A percentile compares a stretch with the other conserved stretches of the same genome.
phyloP scores from a whole-genome alignment of 2,329 filamentous ascomycete species.

The Hymenoscyphus albidus region DNA sequence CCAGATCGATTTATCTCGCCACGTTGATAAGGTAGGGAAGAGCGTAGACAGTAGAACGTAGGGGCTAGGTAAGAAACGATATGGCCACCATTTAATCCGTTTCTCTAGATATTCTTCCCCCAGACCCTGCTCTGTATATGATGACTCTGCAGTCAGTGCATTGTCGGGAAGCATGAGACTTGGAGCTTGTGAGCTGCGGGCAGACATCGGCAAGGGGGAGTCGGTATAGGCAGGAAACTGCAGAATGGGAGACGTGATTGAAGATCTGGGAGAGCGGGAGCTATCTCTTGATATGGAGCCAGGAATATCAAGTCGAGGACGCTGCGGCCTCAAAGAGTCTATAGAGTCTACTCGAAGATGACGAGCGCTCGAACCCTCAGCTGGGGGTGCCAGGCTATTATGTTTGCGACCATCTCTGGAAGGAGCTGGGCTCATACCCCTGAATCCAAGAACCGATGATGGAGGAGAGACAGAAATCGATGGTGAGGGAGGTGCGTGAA shows the following conservation, averaged over 20 bases:
- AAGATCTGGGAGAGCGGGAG: conserved; percentile 20
- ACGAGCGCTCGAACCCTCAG: conserved; percentile 35
- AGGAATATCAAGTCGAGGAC: conserved; percentile 31
- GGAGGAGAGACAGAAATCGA: conserved; percentile 32
- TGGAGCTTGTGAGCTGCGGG: conserved; percentile 27
- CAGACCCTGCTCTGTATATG: conserved; percentile 22
- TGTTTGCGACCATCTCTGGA: conserved; percentile 30
- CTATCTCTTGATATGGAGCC: conserved; percentile 29
- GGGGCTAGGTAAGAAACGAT: conserved; percentile 67
- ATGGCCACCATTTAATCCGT: conserved; percentile 76
- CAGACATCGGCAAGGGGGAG: conserved; percentile 32
- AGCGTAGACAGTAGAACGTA: conserved; percentile 67
- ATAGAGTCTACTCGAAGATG: conserved; percentile 31
- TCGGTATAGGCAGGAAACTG: conserved; percentile 35
- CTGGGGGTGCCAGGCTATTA: conserved; percentile 42
- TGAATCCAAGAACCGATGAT: conserved; percentile 24
- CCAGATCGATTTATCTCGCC: conserved; percentile 78
- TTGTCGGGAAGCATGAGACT: conserved; percentile 33
- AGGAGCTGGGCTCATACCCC: conserved; percentile 34
- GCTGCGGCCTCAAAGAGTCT: conserved; percentile 25
- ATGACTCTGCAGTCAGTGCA: conserved; percentile 24
- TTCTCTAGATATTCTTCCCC: conserved; percentile 22
- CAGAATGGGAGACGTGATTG: conserved; percentile 24
- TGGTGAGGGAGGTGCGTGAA: conserved; percentile 37
- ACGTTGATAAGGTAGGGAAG: conserved; percentile 82